Evolutionary conservation across 495 filamentous ascomycete genomes (phyloP).

Genomic region (Rusavskia elegans): DNA sequence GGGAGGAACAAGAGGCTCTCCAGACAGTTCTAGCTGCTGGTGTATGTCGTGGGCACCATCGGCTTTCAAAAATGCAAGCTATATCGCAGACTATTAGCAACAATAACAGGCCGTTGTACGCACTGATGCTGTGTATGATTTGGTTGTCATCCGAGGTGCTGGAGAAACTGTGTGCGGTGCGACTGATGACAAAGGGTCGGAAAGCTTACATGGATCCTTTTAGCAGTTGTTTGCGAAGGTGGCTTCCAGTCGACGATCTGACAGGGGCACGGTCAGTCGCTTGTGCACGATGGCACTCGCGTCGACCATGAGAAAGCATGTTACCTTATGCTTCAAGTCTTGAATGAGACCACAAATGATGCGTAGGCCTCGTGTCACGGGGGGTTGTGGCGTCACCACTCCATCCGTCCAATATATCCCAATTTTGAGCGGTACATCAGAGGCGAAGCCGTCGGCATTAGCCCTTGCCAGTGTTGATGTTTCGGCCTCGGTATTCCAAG

Average conservation of each 20-base stretch:
- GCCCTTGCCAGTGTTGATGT: slow-evolving; percentile 11
- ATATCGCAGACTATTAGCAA: not conserved
- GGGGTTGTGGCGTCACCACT: slow-evolving; percentile 30
- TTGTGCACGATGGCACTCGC: not conserved
- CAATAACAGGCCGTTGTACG: too few relatives aligned
- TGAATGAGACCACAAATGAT: slow-evolving; percentile 31
- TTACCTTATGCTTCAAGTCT: slow-evolving; percentile 34
- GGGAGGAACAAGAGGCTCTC: slow-evolving; percentile 25
- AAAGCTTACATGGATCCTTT: slow-evolving; percentile 18
- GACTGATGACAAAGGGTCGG: too few relatives aligned
- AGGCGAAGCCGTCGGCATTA: slow-evolving; percentile 7
- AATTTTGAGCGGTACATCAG: slow-evolving; percentile 24
- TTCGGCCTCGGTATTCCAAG: slow-evolving; percentile 11
- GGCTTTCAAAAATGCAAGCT: slow-evolving; percentile 17
- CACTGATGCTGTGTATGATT: too few relatives aligned
- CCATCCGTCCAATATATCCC: slow-evolving; percentile 35
- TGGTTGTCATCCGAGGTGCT: too few relatives aligned
- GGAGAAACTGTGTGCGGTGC: too few relatives aligned
- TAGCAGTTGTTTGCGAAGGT: slow-evolving; percentile 27
- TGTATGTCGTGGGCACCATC: slow-evolving; percentile 26
- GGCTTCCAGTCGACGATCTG: slow-evolving; percentile 45
- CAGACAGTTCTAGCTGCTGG: slow-evolving; percentile 21
- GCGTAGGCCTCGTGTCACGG: slow-evolving; percentile 32
- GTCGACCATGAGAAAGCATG: not conserved
- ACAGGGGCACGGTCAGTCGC: not conserved